Conservation (phyloP, 805 yeast genomes). For the Sugiyamaella americana region DNA sequence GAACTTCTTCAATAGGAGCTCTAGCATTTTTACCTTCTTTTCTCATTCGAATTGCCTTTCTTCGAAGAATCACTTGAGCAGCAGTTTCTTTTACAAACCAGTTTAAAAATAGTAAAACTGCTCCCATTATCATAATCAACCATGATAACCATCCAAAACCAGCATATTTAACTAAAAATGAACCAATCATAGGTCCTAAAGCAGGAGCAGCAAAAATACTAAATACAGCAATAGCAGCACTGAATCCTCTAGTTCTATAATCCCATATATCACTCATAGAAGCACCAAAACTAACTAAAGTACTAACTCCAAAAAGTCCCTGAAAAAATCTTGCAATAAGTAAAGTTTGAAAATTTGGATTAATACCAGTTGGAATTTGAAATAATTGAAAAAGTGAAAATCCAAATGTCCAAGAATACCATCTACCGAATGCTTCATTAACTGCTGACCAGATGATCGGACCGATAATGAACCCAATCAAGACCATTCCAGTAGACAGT, state of each 20-base stretch:
- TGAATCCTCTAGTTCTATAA: slow-evolving; percentile 39
- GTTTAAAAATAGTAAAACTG: slow-evolving; percentile 24
- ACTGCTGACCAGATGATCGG: slow-evolving; percentile 72
- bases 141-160: slow-evolving; percentile 48
- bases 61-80: slow-evolving; percentile 28
- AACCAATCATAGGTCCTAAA: slow-evolving; percentile 41
- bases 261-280: slow-evolving; percentile 42
- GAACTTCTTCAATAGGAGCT: slow-evolving; percentile 37
- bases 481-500: slow-evolving; percentile 42
- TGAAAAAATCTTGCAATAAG: slow-evolving; percentile 43
- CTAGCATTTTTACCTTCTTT: slow-evolving; percentile 40
- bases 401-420: slow-evolving; percentile 34
- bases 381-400: slow-evolving; percentile 26
- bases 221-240: slow-evolving; percentile 37
- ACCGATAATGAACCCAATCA: slow-evolving; percentile 65
- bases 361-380: slow-evolving; percentile 39
- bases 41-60: slow-evolving; percentile 38
- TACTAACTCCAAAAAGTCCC: slow-evolving; percentile 46
- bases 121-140: slow-evolving; percentile 36
- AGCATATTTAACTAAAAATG: slow-evolving; percentile 37
- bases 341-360: slow-evolving; percentile 40
- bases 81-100: slow-evolving; percentile 33
- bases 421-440: slow-evolving; percentile 63
- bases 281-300: slow-evolving; percentile 46
- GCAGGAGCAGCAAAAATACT: slow-evolving; percentile 34